A percentile compares a stretch with the other conserved stretches of the same genome.
Evolutionary conservation across 768 basidiomycete genomes (phyloP).

Genomic region (Boletus edulis): DNA sequence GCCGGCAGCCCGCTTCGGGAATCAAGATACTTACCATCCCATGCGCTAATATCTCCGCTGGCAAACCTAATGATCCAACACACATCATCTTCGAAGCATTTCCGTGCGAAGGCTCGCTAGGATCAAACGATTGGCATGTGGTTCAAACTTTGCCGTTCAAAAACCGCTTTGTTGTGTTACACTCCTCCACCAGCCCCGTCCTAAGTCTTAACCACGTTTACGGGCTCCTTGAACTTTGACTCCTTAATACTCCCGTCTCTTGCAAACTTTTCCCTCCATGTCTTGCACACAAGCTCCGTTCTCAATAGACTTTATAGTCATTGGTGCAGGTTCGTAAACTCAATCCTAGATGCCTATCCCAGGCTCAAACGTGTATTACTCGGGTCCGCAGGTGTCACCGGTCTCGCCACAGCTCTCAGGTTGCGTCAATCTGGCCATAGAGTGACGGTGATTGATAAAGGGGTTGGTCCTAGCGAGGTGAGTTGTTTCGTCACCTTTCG

Average conservation of each 20-base stretch:
- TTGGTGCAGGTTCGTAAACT: conserved; percentile 27
- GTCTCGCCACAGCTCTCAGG: conserved; percentile 58
- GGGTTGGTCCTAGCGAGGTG: conserved; percentile 42
- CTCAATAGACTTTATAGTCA: conserved; percentile 30
- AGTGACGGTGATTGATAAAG: conserved; percentile 55
- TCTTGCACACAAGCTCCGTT: conserved; percentile 23
- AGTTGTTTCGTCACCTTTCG: not conserved
- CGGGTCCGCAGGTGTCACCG: conserved; percentile 39
- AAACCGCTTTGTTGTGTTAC: conserved; percentile 8
- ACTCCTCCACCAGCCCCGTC: not conserved
- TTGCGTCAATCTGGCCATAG: conserved; percentile 57
- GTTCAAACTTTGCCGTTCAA: conserved; percentile 15
- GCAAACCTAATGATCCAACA: conserved; percentile 1
- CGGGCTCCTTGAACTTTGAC: not conserved
- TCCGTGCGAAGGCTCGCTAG: conserved; percentile 22
- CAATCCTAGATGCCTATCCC: not conserved
- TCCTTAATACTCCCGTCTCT: not conserved
- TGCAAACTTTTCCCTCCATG: conserved; percentile 8
- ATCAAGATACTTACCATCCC: not conserved
- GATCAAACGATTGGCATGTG: conserved; percentile 9
- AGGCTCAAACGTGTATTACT: not conserved
- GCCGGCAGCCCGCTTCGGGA: conserved; percentile 2
- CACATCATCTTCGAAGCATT: conserved; percentile 5
- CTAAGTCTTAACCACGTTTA: not conserved
- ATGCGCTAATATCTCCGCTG: conserved; percentile 6